Conservation (phyloP, 2,329 filamentous ascomycete genomes). For the Endoconidiophora polonica region DNA sequence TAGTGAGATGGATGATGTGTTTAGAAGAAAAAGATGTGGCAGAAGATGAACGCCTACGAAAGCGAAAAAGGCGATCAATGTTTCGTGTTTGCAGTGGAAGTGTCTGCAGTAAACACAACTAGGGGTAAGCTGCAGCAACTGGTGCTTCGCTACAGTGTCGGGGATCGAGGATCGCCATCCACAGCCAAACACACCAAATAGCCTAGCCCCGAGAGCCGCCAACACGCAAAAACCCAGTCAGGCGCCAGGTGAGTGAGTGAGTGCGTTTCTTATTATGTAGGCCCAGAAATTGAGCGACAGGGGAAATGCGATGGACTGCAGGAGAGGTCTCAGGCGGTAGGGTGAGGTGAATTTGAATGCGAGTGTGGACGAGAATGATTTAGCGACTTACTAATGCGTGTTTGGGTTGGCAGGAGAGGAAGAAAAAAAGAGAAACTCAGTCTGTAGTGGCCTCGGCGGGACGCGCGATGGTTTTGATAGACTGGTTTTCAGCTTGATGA, state of each 20-base stretch:
- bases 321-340: not conserved
- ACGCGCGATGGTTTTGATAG: conserved; percentile 10
- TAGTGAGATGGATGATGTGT: not conserved
- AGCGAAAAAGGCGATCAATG: not conserved
- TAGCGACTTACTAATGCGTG: not conserved
- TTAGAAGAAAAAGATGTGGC: not conserved
- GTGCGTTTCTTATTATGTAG: not conserved
- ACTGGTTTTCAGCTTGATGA: not conserved
- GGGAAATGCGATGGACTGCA: not conserved
- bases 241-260: too few species aligned
- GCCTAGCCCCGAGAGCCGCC: too few species aligned
- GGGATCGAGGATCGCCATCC: conserved; percentile 2
- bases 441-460: conserved; percentile 5
- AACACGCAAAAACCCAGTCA: not conserved
- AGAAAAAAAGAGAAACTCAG: not conserved
- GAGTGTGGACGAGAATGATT: not conserved
- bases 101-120: not conserved
- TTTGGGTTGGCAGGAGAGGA: not conserved
- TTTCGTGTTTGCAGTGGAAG: not conserved
- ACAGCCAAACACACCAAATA: too few species aligned
- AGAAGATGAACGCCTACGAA: not conserved
- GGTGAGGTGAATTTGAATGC: not conserved
- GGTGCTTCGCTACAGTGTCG: conserved; percentile 1
- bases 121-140: not conserved
- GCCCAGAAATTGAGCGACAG: not conserved